phyloP scores from a whole-genome alignment of 345 rosid species.

The Mallotus nudiflorus region DNA sequence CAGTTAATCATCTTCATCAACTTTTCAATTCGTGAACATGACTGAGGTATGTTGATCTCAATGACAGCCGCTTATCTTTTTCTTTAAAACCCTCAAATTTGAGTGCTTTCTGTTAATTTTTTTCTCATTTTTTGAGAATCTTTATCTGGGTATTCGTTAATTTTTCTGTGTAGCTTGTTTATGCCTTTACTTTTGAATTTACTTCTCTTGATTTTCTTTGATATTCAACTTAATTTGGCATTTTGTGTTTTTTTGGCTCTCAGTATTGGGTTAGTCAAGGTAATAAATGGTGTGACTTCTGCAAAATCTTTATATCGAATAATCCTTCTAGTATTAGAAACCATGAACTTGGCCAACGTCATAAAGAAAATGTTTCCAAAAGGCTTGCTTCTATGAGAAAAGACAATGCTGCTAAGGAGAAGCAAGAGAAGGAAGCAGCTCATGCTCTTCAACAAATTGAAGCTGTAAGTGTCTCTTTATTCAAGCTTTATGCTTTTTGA shows the following conservation, averaged over 20 bases:
- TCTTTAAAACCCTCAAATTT: background rate
- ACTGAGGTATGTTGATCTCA: slow-evolving; percentile 55
- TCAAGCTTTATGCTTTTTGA: background rate
- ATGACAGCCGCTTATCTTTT: background rate
- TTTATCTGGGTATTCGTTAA: background rate
- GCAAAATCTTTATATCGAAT: slow-evolving; percentile 81
- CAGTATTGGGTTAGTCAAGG: slow-evolving; percentile 99
- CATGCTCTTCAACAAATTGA: slow-evolving; percentile 81
- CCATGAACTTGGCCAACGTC: slow-evolving; percentile 93
- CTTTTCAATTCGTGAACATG: slow-evolving; percentile 41
- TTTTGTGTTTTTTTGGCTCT: background rate
- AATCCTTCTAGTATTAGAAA: slow-evolving; percentile 83
- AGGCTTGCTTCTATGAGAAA: slow-evolving; percentile 74
- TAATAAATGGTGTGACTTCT: slow-evolving; percentile 95
- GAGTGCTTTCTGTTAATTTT: background rate
- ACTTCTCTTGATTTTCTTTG: too few species aligned
- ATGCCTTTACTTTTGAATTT: too few species aligned
- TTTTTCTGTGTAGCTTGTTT: too few species aligned
- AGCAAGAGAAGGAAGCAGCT: slow-evolving; percentile 69
- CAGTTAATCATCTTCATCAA: slow-evolving; percentile 8
- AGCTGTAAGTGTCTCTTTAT: slow-evolving; percentile 52
- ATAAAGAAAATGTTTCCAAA: slow-evolving; percentile 66
- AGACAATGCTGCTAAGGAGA: slow-evolving; percentile 79
- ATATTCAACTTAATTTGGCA: background rate
- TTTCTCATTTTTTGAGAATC: background rate